phyloP scores from a whole-genome alignment of 345 rosid genomes.

The Lenwebbia sp. region DNA sequence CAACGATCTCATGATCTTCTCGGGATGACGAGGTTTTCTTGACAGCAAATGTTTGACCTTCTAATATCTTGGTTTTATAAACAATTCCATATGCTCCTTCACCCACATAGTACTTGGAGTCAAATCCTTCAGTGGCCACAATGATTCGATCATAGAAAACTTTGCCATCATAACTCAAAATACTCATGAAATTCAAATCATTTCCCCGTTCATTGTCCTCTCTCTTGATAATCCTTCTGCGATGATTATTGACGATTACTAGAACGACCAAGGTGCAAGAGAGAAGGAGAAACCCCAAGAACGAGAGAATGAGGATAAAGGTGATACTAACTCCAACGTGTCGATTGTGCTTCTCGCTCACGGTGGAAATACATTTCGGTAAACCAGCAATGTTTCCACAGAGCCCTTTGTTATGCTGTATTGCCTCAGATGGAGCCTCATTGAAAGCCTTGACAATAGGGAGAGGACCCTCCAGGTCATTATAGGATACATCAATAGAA shows the following conservation, averaged over 20 bases:
- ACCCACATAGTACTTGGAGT: neutral
- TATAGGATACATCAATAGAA: neutral
- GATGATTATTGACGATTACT: neutral
- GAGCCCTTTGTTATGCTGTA: neutral
- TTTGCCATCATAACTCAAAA: neutral
- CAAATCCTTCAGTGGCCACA: neutral
- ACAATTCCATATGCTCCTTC: neutral
- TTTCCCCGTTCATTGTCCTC: neutral
- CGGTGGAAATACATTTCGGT: neutral
- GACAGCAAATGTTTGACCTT: neutral
- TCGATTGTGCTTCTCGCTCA: neutral
- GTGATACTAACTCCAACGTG: neutral
- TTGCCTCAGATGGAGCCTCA: neutral
- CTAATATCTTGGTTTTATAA: neutral
- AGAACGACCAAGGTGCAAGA: neutral
- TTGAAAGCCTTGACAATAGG: neutral
- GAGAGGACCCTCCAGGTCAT: neutral
- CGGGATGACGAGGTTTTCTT: neutral
- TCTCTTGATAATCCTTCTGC: neutral
- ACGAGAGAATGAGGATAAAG: neutral
- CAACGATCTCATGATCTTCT: neutral
- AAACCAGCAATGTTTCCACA: neutral
- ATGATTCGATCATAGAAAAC: neutral
- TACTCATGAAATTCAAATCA: neutral
- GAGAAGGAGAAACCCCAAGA: neutral